A percentile compares a stretch with the other conserved stretches of the same genome.
Evolutionary conservation across 805 yeast genomes (phyloP).

Genomic region (Spathaspora gorwiae): DNA sequence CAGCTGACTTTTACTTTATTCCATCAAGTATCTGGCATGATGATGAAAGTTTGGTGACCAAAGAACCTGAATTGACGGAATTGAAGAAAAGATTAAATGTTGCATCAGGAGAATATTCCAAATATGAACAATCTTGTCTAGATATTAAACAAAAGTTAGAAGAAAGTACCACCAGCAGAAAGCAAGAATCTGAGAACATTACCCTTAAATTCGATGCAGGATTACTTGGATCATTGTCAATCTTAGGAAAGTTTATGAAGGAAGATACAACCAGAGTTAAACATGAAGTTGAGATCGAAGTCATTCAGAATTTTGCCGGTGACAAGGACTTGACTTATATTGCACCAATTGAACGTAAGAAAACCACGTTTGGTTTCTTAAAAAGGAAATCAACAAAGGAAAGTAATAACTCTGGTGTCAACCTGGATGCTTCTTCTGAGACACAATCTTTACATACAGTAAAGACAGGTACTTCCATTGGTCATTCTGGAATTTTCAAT

Average conservation of each 20-base stretch:
- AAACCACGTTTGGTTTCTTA: slow-evolving; percentile 51
- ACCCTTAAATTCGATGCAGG: slow-evolving; percentile 51
- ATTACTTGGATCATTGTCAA: slow-evolving; percentile 46
- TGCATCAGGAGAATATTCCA: slow-evolving; percentile 34
- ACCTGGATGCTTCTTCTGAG: slow-evolving; percentile 17
- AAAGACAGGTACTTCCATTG: slow-evolving; percentile 21
- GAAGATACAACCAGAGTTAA: slow-evolving; percentile 72
- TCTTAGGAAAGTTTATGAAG: slow-evolving; percentile 59
- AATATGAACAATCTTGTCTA: slow-evolving; percentile 38
- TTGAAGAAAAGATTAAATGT: slow-evolving; percentile 49
- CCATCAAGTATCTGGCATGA: slow-evolving; percentile 98
- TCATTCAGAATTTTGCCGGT: slow-evolving; percentile 80
- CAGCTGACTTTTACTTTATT: slow-evolving; percentile 75
- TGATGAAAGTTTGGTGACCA: slow-evolving; percentile 67
- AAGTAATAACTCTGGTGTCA: not conserved
- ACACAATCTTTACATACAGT: slow-evolving; percentile 33
- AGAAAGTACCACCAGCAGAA: slow-evolving; percentile 34
- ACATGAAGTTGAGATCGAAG: slow-evolving; percentile 84
- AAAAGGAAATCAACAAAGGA: slow-evolving; percentile 11
- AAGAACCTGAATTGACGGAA: slow-evolving; percentile 53
- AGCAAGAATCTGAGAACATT: slow-evolving; percentile 29
- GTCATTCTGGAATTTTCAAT: slow-evolving; percentile 32
- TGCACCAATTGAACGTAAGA: slow-evolving; percentile 48
- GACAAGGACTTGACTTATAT: slow-evolving; percentile 64
- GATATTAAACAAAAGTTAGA: slow-evolving; percentile 50